Evolutionary conservation across 2,329 filamentous ascomycete genomes (phyloP), one percentile per base, ranked within the genome.

Genomic region (Thelonectria rubi): DNA sequence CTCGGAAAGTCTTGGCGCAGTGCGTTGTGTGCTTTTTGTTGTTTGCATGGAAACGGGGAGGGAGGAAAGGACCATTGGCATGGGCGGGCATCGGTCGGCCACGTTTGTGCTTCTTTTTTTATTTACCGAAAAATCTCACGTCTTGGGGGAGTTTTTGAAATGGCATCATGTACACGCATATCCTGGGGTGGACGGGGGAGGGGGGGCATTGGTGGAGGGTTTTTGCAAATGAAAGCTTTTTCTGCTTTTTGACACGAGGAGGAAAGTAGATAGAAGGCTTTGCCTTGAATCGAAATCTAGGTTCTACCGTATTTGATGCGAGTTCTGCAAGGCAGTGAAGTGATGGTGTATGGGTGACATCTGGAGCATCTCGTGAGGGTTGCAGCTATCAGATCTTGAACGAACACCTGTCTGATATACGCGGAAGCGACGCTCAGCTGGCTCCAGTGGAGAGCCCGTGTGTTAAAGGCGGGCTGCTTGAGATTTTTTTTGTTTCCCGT

Each of bases 1-100:
- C 48, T 39, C 20, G 48, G 53, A 47, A 32, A 56, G 47, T 37
- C 48, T 30, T 12, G 42, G 46, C 51, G 45, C 51, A 26, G 24
- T 48, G 47, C 37, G 54, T 52, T 53, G 40, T 32, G 30, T 51
- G 34, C 20, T 57, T 48, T 51, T 43, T 17, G 34, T 55, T 43
- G 32, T 40, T 53, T 47, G 17, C 34, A 37, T 21, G 37, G 37
- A 37, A 52, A 37, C 40, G 37, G 59, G 26, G 8, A 9, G 26
- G 26, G 26, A 30, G 26, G 26, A 30, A 30, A 30, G 26, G 54
- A 42, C 30, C 45, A 58, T 43, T 49, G 60, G 26, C 60, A 59
- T 50, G 14, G 39, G 51, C 50, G n/a, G 39, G 55, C 55, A 54
- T 62, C 30, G 42, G 49, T 54, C n/a, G 59, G 59, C 14, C 42